phyloP scores from a whole-genome alignment of 2,329 filamentous ascomycete species.

The Allantophomopsis cytisporea region DNA sequence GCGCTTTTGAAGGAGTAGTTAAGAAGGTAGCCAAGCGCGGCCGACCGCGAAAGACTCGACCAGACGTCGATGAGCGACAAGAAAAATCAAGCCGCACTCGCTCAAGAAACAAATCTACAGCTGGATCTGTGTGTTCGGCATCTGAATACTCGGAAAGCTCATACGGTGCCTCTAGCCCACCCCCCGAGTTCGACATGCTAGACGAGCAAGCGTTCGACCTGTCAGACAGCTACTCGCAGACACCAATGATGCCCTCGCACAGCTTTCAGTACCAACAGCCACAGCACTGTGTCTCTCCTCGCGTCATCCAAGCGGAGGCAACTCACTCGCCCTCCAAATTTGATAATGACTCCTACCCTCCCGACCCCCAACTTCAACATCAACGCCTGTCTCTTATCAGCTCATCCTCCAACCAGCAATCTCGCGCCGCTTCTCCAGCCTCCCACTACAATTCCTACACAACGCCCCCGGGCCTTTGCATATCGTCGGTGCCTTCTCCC shows the following conservation, averaged over 20 bases:
- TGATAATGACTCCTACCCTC: conserved; percentile 11
- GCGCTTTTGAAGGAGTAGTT: conserved; percentile 74
- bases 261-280: too few relatives aligned
- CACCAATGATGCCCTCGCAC: too few relatives aligned
- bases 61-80: conserved; percentile 33
- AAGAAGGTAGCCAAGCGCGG: conserved; percentile 55
- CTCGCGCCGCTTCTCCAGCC: conserved; percentile 30
- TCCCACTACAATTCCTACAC: conserved; percentile 33
- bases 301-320: conserved; percentile 14
- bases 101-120: conserved; percentile 30
- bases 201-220: conserved; percentile 20
- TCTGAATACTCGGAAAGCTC: conserved; percentile 45
- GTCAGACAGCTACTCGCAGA: too few relatives aligned
- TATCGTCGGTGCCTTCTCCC: conserved; percentile 41
- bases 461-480: conserved; percentile 46
- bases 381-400: conserved; percentile 2
- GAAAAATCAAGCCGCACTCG: conserved; percentile 43
- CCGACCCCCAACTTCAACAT: conserved; percentile 4
- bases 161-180: conserved; percentile 34
- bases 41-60: conserved; percentile 46
- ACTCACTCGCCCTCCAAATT: conserved; percentile 13
- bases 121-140: conserved; percentile 30
- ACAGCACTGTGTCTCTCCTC: conserved; percentile 15
- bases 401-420: conserved; percentile 11
- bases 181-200: conserved; percentile 26